A percentile compares a stretch with the other conserved stretches of the same genome.
Evolutionary conservation across 441 rosid species (phyloP).

Genomic region (Populus trichocarpa): DNA sequence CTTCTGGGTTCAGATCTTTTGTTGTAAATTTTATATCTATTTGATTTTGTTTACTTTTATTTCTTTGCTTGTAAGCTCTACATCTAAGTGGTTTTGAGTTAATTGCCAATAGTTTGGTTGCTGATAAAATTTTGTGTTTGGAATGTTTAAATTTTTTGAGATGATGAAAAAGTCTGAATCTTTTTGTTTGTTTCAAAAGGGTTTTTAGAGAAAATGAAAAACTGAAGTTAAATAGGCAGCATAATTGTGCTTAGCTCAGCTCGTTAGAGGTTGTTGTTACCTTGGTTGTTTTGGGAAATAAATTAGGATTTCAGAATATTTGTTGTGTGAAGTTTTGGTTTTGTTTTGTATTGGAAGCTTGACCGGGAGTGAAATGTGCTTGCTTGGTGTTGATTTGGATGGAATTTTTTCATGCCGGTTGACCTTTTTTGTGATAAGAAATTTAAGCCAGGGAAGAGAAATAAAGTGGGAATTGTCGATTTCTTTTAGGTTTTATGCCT

Average conservation of each 20-base stretch:
- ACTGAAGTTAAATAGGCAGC: background rate
- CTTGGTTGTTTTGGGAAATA: background rate
- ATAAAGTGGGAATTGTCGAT: background rate
- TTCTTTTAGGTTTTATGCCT: background rate
- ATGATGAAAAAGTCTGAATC: background rate
- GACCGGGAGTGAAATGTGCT: background rate
- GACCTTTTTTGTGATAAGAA: background rate
- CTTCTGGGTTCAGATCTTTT: slow-evolving; percentile 3
- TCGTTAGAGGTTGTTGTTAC: background rate
- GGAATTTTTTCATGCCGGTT: background rate
- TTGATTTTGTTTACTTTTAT: background rate
- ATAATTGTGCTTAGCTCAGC: background rate
- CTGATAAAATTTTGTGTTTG: slow-evolving; percentile 9
- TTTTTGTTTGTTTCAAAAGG: background rate
- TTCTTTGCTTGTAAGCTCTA: slow-evolving; percentile 15
- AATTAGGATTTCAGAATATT: background rate
- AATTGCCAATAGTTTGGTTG: background rate
- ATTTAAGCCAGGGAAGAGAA: background rate
- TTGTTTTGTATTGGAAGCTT: background rate
- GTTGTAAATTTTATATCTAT: background rate
- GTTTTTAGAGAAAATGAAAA: background rate
- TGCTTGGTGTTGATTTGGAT: slow-evolving; percentile 1
- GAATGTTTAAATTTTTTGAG: slow-evolving; percentile 2
- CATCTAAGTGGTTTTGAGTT: background rate
- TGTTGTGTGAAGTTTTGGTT: background rate